These are phyloP conservation scores for Sporothrix protearum DNA, from an alignment of 2,329 filamentous ascomycete genomes.

Conservation along the genomic window DNA sequence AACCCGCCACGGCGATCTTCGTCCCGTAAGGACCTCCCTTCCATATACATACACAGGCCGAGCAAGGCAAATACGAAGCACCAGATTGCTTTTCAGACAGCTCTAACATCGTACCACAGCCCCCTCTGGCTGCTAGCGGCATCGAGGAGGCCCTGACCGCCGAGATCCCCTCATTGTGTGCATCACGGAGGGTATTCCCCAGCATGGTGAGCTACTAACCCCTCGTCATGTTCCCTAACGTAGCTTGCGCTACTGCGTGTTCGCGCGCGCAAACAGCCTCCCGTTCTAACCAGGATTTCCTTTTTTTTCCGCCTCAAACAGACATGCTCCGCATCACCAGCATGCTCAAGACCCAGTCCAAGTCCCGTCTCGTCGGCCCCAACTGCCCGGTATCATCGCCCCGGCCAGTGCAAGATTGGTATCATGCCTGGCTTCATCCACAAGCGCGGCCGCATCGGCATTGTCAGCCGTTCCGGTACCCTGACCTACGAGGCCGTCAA, in stretches of 20 bases:
- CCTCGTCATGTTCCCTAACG: background rate
- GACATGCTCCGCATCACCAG: conserved; percentile 99
- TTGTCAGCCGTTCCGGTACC: conserved; percentile 96
- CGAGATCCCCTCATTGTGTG: conserved; percentile 92
- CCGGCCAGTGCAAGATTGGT: conserved; percentile 98
- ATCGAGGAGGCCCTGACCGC: conserved; percentile 95
- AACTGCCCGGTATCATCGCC: conserved; percentile 97
- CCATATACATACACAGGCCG: background rate
- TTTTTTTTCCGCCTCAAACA: conserved; percentile 38
- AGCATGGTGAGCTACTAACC: conserved; percentile 68
- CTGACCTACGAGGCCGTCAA: conserved; percentile 99
- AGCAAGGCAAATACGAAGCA: background rate
- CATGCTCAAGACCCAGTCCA: conserved; percentile 95
- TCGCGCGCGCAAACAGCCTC: background rate
- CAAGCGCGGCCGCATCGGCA: conserved; percentile 97
- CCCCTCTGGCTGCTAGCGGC: conserved; percentile 88
- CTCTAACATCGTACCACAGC: conserved; percentile 42
- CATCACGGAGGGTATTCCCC: conserved; percentile 96
- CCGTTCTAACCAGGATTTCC: conserved; percentile 18
- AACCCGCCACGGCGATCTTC: conserved; percentile 91
- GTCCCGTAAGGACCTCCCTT: conserved; percentile 65
- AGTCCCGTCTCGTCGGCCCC: conserved; percentile 93
- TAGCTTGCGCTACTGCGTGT: background rate
- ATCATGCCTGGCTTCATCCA: conserved; percentile 99
- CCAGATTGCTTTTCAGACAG: background rate